Evolutionary conservation across 1,139 yeast genomes (phyloP), one percentile per base, ranked within the genome.

Genomic region (Suhomyces chickasaworum): DNA sequence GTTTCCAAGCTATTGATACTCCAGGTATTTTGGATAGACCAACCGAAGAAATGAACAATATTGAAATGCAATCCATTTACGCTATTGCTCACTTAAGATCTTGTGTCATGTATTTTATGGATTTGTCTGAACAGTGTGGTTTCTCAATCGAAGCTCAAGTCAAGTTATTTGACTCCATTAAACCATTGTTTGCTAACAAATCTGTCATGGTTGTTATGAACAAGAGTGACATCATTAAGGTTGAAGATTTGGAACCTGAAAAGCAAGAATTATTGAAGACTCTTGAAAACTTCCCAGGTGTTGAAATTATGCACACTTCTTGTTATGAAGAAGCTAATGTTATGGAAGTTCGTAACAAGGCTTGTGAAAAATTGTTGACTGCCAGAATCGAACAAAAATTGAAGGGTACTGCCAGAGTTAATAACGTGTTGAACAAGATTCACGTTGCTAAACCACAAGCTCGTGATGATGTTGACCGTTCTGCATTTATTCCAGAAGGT

Each of bases 1-100:
- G 99, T 64, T 93, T 93, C 77, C 99, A 93, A 75, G 99, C 98
- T 47, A 93, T 93, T 64, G 99, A 93, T 70, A 93, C 99, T 29
- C 99, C 99, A 23, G 99, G 99, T 77, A 91, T 93, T 63, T 77
- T 93, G 66, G 99, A 93, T 71, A 86, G 98, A 70, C 99, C 99
- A 51, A 90, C 98, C 40, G 99, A 93, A 69, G 98, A 93, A 68
- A 95, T 93, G 99, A 95, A 91, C 76, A 93, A 95, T 72, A 95
- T 93, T 68, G 99, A 93, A 77, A 93, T 93, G 99, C 99, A 93
- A 75, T 86, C 96, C 47, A 91, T 93, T 63, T 93, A 95, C 64
- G 99, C 99, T 51, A 89, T 93, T 78, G 99, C 99, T 33, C 99
- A 93, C 71, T 83, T 93, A 68, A 83, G 99, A 65, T 90, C 98